A percentile compares a stretch with the other conserved stretches of the same genome.
phyloP scores from a whole-genome alignment of 768 basidiomycete genomes.

The Saitozyma sp. region DNA sequence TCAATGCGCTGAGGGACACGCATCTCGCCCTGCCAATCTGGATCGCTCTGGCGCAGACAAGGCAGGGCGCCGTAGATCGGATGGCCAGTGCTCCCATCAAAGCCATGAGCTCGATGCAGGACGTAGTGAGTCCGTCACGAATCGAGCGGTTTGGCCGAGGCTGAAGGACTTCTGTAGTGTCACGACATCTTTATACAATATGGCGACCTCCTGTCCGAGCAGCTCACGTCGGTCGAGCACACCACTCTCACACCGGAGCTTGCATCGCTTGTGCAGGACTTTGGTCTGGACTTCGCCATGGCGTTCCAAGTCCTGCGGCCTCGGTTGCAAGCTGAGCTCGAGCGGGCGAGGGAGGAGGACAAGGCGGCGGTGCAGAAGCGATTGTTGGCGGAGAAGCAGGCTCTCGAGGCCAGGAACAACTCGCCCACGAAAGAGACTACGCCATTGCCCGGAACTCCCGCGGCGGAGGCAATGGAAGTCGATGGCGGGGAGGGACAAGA shows the following conservation, averaged over 20 bases:
- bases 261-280: constrained; percentile 68
- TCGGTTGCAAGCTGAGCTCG: constrained; percentile 38
- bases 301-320: constrained; percentile 95
- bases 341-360: constrained; percentile 16
- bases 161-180: constrained; percentile 58
- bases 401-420: constrained; percentile 6
- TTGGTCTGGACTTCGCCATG: constrained; percentile 78
- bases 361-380: constrained; percentile 26
- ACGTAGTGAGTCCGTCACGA: constrained; percentile 65
- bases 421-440: constrained; percentile 9
- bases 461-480: constrained; percentile 11
- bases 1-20: constrained; percentile 51
- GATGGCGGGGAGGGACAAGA: constrained; percentile 16
- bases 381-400: constrained; percentile 24
- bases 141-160: constrained; percentile 21
- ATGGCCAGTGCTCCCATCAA: constrained; percentile 37
- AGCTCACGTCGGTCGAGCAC: constrained; percentile 71
- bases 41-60: constrained; percentile 86
- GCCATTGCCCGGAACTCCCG: constrained; percentile 7
- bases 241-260: constrained; percentile 73
- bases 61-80: constrained; percentile 52
- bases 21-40: constrained; percentile 81
- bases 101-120: constrained; percentile 74
- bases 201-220: constrained; percentile 77
- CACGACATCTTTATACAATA: constrained; percentile 92